Base-by-base conservation (phyloP, 352 stramenopile genomes). In the Phytophthora vignae region DNA sequence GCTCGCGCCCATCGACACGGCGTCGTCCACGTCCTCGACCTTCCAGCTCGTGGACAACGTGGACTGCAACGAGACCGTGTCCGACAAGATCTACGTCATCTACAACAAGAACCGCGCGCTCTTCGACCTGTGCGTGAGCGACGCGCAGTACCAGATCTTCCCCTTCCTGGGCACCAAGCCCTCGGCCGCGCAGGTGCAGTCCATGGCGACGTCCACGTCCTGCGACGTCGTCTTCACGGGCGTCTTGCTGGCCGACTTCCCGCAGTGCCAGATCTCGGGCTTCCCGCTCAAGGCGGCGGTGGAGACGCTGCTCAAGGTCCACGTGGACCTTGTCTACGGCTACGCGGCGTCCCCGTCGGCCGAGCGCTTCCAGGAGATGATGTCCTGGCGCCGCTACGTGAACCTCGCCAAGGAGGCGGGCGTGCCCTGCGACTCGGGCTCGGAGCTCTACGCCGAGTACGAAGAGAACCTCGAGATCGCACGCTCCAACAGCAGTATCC, bases 141-240 rank as follows among this genome's bases (percentile, higher is more conserved):
- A 86, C 42, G 73, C 72, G 29, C 70, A 78, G 64, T 91, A 89
- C 76, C 82, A 88, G 70, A 82, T 91, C 50, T 91, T 90, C 60
- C 82, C 84, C 4, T 84, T 75, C 63, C 69, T 83, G 10, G 74
- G 78, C 6, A 78, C 71, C 14, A 78, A 83, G 22, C 79, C 84
- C n/a, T 87, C 78, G 22, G 56, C 80, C 1, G 60, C 54, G 29
- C 73, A 91, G 64, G 78, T 87, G 21, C 40, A 74, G 15, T 56
- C 55, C 14, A 80, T 85, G 48, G 74, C 70, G 7, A 68, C 61
- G 15, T 88, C 78, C 11, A 73, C 67, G 6, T 73, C 79, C 17
- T 90, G 82, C 54, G 71, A 80, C 6, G 70, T 76, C 11, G 72
- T 88, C 10, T 87, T 90, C 63, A 88, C 82, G 0, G 84, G 73